Evolutionary conservation across 2,329 filamentous ascomycete species (phyloP).

Genomic region (Colletotrichum graminicola): DNA sequence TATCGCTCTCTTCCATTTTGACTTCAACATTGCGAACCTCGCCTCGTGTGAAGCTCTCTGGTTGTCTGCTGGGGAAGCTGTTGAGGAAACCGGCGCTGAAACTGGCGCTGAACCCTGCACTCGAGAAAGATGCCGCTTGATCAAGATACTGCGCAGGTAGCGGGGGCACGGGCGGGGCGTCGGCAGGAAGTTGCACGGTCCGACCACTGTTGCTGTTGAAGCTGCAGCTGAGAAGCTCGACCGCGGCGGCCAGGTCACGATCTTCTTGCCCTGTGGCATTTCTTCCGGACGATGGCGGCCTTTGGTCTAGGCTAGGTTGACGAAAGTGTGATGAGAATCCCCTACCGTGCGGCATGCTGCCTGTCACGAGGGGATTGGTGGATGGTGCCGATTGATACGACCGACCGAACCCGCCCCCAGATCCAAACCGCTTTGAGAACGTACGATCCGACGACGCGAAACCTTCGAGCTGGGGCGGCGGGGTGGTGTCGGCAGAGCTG

Average conservation of each 20-base stretch:
- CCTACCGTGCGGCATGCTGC: conserved; percentile 64
- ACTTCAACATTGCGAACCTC: conserved; percentile 69
- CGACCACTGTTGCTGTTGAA: conserved; percentile 81
- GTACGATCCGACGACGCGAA: conserved; percentile 65
- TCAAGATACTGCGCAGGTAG: conserved; percentile 85
- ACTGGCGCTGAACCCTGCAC: conserved; percentile 72
- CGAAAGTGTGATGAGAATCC: conserved; percentile 71
- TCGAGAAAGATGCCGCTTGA: conserved; percentile 67
- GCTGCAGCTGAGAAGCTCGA: conserved; percentile 91
- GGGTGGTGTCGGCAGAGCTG: conserved; percentile 93
- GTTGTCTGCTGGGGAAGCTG: conserved; percentile 71
- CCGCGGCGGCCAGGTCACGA: conserved; percentile 87
- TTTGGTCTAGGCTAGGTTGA: conserved; percentile 78
- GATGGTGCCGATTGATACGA: conserved; percentile 82
- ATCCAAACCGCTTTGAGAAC: conserved; percentile 69
- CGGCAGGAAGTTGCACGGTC: conserved; percentile 72
- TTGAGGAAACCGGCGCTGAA: conserved; percentile 70
- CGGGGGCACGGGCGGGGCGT: conserved; percentile 89
- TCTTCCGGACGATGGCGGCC: conserved; percentile 81
- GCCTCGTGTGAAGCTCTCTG: conserved; percentile 75
- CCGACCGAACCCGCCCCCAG: conserved; percentile 72
- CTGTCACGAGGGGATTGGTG: conserved; percentile 62
- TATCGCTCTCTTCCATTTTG: conserved; percentile 76
- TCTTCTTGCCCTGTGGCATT: conserved; percentile 84
- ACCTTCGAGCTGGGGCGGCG: conserved; percentile 81